These are phyloP conservation scores for Myriosclerotinia scirpicola DNA, from an alignment of 2,329 filamentous ascomycete species.

Conservation along the genomic window DNA sequence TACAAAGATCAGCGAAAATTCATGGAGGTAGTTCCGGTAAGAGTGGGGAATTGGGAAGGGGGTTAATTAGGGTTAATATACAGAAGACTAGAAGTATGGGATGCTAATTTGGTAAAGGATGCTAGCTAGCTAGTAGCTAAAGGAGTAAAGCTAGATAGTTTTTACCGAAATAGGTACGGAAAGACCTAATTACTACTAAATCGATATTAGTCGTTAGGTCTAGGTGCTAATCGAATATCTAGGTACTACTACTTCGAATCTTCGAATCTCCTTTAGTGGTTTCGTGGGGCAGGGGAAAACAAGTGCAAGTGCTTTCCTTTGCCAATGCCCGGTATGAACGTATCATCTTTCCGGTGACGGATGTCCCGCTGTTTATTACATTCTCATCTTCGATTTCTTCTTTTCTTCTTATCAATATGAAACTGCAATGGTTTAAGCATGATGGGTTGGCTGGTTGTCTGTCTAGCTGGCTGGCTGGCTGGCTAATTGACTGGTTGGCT, in stretches of 20 bases:
- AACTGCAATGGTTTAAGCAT: neutral
- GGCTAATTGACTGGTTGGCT: neutral
- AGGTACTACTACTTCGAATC: too few species aligned
- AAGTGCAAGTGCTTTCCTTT: neutral
- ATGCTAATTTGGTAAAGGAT: too few species aligned
- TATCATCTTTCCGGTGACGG: neutral
- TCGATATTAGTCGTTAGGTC: neutral
- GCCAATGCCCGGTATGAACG: neutral
- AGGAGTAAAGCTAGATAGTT: too few species aligned
- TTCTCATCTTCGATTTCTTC: neutral
- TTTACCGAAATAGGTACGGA: neutral
- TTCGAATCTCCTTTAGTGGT: neutral
- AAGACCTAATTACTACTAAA: neutral
- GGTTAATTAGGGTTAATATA: neutral
- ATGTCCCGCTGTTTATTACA: neutral
- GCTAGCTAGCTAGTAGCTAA: too few species aligned
- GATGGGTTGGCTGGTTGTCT: neutral
- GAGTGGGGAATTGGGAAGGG: neutral
- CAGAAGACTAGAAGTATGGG: neutral
- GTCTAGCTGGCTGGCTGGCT: neutral
- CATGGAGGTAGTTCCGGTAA: conserved; percentile 3
- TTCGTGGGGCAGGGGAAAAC: neutral
- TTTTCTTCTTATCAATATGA: neutral
- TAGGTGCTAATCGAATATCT: neutral
- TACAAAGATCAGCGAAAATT: conserved; percentile 1